Base-by-base conservation (phyloP, 2,329 filamentous ascomycete genomes). In the Trichothecium roseum region DNA sequence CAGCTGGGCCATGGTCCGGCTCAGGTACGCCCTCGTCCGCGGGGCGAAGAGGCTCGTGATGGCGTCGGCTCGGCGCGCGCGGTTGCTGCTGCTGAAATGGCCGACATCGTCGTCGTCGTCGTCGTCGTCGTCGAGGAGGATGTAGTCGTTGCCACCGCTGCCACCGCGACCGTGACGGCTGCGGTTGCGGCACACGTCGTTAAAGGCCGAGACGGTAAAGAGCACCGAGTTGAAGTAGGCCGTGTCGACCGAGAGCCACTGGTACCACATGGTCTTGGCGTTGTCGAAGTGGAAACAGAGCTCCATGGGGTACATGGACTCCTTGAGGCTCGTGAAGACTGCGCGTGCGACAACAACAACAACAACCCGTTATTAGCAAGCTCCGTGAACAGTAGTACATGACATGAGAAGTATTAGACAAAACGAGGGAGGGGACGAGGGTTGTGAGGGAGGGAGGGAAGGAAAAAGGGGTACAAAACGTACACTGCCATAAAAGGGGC, bases 301-400 rank as follows among this genome's bases (percentile, higher is more conserved):
- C 30, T 55, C 52, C 18, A 44, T 39, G 1, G 52, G 52, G 13
- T 53, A 55, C 32, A 54, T 41, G 4, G 41, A 41, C 5, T 55
- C 42, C 30, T 49, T 48, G 36, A 52, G 41, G 16, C 45, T 46
- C 8, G 42, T 45, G 4, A 53, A 28, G 39, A 52, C 51, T 53
- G 30, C 0, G 27, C 6, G n/a, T n/a, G n/a, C n/a, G n/a, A n/a
- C n/a, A n/a, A n/a, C n/a, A n/a, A n/a, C n/a, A n/a, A n/a, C n/a
- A n/a, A n/a, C n/a, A n/a, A n/a, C n/a, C n/a, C n/a, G n/a, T n/a
- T n/a, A n/a, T n/a, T n/a, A n/a, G n/a, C n/a, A n/a, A n/a, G n/a
- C n/a, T n/a, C n/a, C n/a, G n/a, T n/a, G n/a, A n/a, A n/a, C n/a
- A n/a, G n/a, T n/a, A n/a, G n/a, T n/a, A n/a, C n/a, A n/a, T n/a